phyloP scores from a whole-genome alignment of 208 protist genomes.

The Lotmaria passim region DNA sequence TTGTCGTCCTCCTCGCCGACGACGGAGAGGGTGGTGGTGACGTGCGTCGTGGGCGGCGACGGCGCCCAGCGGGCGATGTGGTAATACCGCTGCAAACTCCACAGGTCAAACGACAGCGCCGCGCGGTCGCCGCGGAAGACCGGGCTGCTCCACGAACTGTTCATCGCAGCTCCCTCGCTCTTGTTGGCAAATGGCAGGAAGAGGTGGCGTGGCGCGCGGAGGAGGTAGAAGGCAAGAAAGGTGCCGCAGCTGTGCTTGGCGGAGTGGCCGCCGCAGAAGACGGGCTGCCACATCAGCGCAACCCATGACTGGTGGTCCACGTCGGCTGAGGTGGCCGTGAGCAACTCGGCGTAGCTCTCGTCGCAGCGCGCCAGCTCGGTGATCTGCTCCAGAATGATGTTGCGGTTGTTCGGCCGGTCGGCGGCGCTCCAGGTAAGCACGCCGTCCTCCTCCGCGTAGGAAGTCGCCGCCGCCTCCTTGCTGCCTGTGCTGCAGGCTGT shows the following conservation, averaged over 20 bases:
- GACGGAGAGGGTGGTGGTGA: conserved; percentile 17
- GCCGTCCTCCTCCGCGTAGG: conserved; percentile 45
- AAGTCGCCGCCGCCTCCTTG: neutral
- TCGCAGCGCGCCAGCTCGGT: conserved; percentile 66
- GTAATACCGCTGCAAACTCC: conserved; percentile 56
- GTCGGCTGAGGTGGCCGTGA: conserved; percentile 72
- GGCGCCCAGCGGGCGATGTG: conserved; percentile 43
- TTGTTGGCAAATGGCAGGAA: conserved; percentile 51
- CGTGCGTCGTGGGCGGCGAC: conserved; percentile 28
- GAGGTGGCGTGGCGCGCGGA: conserved; percentile 74
- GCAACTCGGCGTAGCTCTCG: conserved; percentile 61
- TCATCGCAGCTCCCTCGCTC: conserved; percentile 63
- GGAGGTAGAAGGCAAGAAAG: conserved; percentile 87
- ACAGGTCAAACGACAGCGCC: conserved; percentile 73
- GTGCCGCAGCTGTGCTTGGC: conserved; percentile 84
- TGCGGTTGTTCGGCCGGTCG: conserved; percentile 83
- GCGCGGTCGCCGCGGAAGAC: conserved; percentile 73
- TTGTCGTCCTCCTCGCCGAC: conserved; percentile 32
- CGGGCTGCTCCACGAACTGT: conserved; percentile 68
- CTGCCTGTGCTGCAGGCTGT: conserved; percentile 1
- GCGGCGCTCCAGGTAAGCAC: conserved; percentile 77
- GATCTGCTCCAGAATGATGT: conserved; percentile 73
- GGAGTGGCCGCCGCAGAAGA: conserved; percentile 78
- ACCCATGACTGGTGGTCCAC: conserved; percentile 88
- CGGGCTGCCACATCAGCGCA: conserved; percentile 86